Conservation (phyloP, 495 filamentous ascomycete genomes). For the Staphylotrichum tortipilum region DNA sequence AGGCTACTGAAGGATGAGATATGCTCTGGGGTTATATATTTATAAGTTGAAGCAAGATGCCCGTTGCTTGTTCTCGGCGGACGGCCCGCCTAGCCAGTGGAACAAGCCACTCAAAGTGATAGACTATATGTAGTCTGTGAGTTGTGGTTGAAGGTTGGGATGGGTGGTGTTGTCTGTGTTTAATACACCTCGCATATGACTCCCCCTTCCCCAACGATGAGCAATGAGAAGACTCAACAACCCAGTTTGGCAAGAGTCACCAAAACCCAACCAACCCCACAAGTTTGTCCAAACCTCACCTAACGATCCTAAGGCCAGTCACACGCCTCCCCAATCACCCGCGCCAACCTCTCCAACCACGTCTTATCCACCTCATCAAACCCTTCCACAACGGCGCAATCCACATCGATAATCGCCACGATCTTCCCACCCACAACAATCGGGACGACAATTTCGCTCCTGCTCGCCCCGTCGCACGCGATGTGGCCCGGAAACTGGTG, state of each 20-base stretch:
- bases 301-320: conserved; percentile 52
- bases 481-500: conserved; percentile 78
- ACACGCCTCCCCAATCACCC: conserved; percentile 55
- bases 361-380: conserved; percentile 69
- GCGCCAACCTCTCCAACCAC: conserved; percentile 62
- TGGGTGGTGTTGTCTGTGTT: too few species aligned
- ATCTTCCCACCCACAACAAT: conserved; percentile 40
- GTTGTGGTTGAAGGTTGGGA: too few species aligned
- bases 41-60: too few species aligned
- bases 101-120: too few species aligned
- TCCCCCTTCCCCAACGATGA: too few species aligned
- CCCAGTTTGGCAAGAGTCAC: too few species aligned
- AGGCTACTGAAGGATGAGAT: neutral
- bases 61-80: too few species aligned
- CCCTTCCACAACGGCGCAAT: conserved; percentile 60
- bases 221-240: too few species aligned
- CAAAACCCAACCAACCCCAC: neutral
- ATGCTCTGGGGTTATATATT: too few species aligned
- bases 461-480: conserved; percentile 73
- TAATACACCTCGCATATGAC: too few species aligned
- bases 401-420: conserved; percentile 81
- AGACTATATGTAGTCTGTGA: too few species aligned
- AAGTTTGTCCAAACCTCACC: neutral
- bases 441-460: conserved; percentile 88
- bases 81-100: too few species aligned